phyloP scores from a whole-genome alignment of 306 rosid species.

The Macrotyloma uniflorum region DNA sequence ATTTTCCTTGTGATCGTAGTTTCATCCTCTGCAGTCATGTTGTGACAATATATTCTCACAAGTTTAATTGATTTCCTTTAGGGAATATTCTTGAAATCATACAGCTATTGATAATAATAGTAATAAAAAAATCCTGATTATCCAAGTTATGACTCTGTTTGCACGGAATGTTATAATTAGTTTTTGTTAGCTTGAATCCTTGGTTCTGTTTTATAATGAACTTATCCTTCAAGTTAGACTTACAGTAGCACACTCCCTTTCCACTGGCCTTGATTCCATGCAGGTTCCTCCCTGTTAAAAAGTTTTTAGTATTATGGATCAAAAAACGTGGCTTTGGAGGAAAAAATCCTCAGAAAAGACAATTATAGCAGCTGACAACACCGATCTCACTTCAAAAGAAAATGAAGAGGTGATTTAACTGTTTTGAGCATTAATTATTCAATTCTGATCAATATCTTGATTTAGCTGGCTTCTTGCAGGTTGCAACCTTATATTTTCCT shows the following conservation, averaged over 20 bases:
- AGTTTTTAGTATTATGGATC: conserved; percentile 62
- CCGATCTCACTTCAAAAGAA: conserved; percentile 45
- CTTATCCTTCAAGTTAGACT: not conserved
- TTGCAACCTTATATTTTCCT: not conserved
- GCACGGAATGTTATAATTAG: not conserved
- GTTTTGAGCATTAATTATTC: not conserved
- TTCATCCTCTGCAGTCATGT: conserved; percentile 1
- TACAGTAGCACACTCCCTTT: conserved; percentile 6
- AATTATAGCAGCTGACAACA: conserved; percentile 47
- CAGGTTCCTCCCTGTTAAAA: conserved; percentile 35
- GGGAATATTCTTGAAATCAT: conserved; percentile 8
- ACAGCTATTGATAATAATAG: not conserved
- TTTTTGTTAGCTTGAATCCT: not conserved
- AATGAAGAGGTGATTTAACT: conserved; percentile 65
- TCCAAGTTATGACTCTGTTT: not conserved
- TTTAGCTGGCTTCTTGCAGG: conserved; percentile 11
- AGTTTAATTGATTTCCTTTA: not conserved
- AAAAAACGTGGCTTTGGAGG: conserved; percentile 82
- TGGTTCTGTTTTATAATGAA: not conserved
- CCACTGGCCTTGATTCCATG: not conserved
- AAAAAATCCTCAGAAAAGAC: conserved; percentile 79
- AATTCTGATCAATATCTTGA: conserved; percentile 18
- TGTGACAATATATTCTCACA: not conserved
- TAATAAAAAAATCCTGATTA: not conserved
- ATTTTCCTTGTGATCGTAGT: conserved; percentile 8